Evolutionary conservation across 75 land plant genomes (phyloP), one percentile per base, ranked within the genome.

Genomic region (Larix kaempferi): DNA sequence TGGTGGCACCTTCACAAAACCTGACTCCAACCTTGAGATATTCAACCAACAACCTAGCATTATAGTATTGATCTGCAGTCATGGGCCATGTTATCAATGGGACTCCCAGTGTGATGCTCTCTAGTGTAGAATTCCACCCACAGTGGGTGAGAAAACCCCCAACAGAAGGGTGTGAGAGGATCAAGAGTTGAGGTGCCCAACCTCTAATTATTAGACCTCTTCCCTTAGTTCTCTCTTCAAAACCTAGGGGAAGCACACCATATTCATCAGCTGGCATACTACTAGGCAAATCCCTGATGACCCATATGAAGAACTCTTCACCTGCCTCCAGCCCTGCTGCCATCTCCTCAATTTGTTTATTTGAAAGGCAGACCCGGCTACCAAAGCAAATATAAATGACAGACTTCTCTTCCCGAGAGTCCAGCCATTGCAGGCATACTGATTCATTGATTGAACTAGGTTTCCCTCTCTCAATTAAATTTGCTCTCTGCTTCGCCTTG

Each of bases 91-190:
- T 26, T 27, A 63, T 29, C 5, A 63, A 61, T 54, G 75, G 57
- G 67, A 11, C 84, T 16, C 76, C 78, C 5, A 76, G 6, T 14
- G 76, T 4, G n/a, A 76, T 27, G 69, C 63, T 69, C 12, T 78
- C 80, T 6, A 54, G n/a, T 8, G 74, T 71, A 26, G 80, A 78
- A 71, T 78, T 78, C 80, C 80, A 78, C 5, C 80, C 80, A 8
- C 80, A 75, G 54, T 78, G 80, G n/a, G 78, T 78, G 26, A 69
- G 13, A 29, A 78, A 78, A 2, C 49, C 80, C 1, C 80, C 76
- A 6, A 78, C 54, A 63, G 80, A 78, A 23, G 74, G 74, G 59
- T 78, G 80, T 1, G 59, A 39, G 10, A 78, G 80, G 3, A 78
- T 71, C 2, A 67, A 0, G 27, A 78, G 74, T 33, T 78, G 80